Evolutionary conservation across 768 basidiomycete genomes (phyloP).

Genomic region (Austroboletus festivus): DNA sequence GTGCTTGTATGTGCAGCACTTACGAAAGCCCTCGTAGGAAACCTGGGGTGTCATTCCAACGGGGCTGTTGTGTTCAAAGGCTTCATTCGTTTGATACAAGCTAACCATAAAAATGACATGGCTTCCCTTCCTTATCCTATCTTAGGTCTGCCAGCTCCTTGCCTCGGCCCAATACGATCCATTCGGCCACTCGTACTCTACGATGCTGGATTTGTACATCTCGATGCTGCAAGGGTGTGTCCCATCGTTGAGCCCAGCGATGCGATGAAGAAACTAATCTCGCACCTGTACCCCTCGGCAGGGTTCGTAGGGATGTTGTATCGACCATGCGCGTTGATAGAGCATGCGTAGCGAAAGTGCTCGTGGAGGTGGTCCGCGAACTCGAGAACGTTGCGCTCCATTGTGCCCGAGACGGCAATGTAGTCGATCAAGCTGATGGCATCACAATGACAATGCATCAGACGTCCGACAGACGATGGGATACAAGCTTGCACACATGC

Average conservation of each 20-base stretch:
- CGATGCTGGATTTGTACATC: slow-evolving; percentile 79
- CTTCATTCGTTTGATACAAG: too few species aligned
- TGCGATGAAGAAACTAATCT: background rate
- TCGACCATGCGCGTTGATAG: slow-evolving; percentile 79
- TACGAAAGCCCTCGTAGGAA: too few species aligned
- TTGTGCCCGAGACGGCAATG: slow-evolving; percentile 84
- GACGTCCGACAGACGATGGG: background rate
- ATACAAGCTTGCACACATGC: slow-evolving; percentile 28
- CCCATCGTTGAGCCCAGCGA: background rate
- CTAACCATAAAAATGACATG: background rate
- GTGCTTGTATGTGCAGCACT: too few species aligned
- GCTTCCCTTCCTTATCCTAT: background rate
- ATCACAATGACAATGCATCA: too few species aligned
- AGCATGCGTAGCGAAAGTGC: slow-evolving; percentile 85
- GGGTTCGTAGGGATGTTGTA: slow-evolving; percentile 84
- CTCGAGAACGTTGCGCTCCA: slow-evolving; percentile 94
- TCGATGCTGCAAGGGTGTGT: slow-evolving; percentile 63
- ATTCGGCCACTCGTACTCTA: slow-evolving; percentile 80
- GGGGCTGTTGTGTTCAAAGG: too few species aligned
- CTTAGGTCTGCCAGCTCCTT: slow-evolving; percentile 1
- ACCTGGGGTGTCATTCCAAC: too few species aligned
- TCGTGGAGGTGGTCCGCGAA: slow-evolving; percentile 91
- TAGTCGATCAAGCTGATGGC: slow-evolving; percentile 94
- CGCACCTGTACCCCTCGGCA: slow-evolving; percentile 63
- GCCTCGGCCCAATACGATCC: slow-evolving; percentile 42